Evolutionary conservation across 371 early-diverging fungal species (phyloP), one percentile per base, ranked within the genome.

Genomic region (Mucor sp.): DNA sequence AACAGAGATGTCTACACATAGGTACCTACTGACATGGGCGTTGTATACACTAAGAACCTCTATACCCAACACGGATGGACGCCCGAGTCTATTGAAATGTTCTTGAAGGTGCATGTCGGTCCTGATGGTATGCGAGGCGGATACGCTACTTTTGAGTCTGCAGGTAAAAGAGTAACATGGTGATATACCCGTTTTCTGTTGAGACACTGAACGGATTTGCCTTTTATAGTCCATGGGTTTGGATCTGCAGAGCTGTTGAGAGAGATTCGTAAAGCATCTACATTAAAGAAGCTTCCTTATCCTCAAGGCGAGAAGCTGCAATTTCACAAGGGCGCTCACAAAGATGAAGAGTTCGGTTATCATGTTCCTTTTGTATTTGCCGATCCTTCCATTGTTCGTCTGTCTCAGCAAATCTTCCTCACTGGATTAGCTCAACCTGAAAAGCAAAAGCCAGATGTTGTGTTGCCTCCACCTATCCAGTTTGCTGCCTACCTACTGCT

Each of bases 61-160:
- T 78, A 85, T 58, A 71, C 80, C 23, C 60, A 68, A 7, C 67
- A 72, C n/a, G 67, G 75, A 25, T 80, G 83, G 65, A 73, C 73
- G 35, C 90, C 84, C 4, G 79, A 81, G 14, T 81, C 77, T 47
- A 85, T 90, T 14, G 85, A 90, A 71, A 89, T 90, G 86, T 89
- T 83, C 69, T 78, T 91, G 30, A 77, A 75, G 17, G 33, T 90
- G 5, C 75, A 81, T 58, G 57, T 71, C 32, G 89, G 89, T 14
- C 73, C 65, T 25, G 58, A 79, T 41, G 93, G 93, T 6, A 30
- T 86, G 17, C 77, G 78, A 5, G 83, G 65, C 4, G 84, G 88
- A 27, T 89, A 75, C 72, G 88, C 87, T 19, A 90, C 89, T 0
- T 90, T 72, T 68, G 87, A 88, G 48, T 85, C 87, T 14, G 85